Evolutionary conservation across 2,329 filamentous ascomycete genomes (phyloP), one percentile per base, ranked within the genome.

Genomic region (Karstenula rhodostoma): DNA sequence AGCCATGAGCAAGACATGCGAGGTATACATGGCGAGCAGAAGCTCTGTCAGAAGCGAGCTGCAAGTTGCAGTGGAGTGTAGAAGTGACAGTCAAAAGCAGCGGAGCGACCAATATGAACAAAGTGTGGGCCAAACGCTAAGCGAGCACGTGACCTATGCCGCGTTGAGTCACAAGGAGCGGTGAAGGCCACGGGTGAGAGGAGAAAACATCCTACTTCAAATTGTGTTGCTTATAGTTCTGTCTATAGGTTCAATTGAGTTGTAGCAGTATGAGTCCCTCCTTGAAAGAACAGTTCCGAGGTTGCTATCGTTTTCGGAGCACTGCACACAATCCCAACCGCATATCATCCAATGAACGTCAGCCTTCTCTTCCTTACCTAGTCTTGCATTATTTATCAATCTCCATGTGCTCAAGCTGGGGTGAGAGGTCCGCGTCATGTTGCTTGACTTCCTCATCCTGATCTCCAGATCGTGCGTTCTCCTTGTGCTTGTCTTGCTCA

Each of bases 141-240:
- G 42, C 42, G 42, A 44, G 19, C 42, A 44, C 42, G 42, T 44
- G 42, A 44, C 12, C 0, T 23, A 7, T 9, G 42, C 19, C 13
- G 42, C 42, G n/a, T 44, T 10, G 19, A n/a, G 42, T 9, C 42
- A 23, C n/a, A n/a, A n/a, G 9, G 5, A n/a, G 42, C 19, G 42
- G 42, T 44, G 42, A 44, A 44, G 42, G n/a, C n/a, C n/a, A n/a
- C n/a, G n/a, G n/a, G 42, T 44, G 42, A 22, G n/a, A 23, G n/a
- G 1, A 3, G 12, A 22, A 9, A 19, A 9, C 1, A 19, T 8
- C n/a, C 23, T 12, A 44, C 42, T 23, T 23, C 4, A 22, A 22
- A 44, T 12, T 12, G 9, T 47, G 4, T 2, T 47, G 4, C n/a
- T 15, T n/a, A 2, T 6, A n/a, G 17, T 7, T 17, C 4, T 40